Evolutionary conservation across 768 basidiomycete species (phyloP), one percentile per base, ranked within the genome.

Genomic region (Tylopilus sp.): DNA sequence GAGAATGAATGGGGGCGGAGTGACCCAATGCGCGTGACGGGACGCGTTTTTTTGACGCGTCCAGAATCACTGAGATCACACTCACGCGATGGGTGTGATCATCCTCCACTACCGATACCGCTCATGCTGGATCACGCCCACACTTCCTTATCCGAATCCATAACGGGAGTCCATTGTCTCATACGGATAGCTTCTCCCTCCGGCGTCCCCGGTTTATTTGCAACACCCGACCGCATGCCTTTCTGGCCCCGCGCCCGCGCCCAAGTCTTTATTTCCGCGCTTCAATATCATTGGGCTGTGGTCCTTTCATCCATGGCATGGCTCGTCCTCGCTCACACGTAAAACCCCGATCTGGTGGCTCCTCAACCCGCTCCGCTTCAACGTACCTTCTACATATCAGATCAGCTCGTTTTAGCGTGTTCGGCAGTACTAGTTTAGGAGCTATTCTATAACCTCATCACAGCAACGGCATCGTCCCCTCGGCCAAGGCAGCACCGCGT

Each of bases 121-220:
- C 4, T 47, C 37, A 22, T 25, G 17, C 41, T 52, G 25, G n/a
- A 30, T 49, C 59, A 45, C 43, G 40, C 37, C 45, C 57, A 61
- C 50, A 37, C 54, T 58, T 52, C 54, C 50, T 64, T 62, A 56
- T 63, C 51, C 55, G 63, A 49, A 40, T 46, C 36, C 47, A 45
- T 59, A 64, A 53, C 26, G 47, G 56, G 51, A 48, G 53, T 50
- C 52, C 62, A 53, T 64, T 66, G 64, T 60, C 64, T 60, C 61
- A 56, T 63, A 50, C 61, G 43, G 62, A 37, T 53, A 36, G 58
- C 54, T 64, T 54, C 42, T 21, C 52, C 26, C 29, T 60, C 63
- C 64, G 64, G 53, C 44, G 26, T 54, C 45, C 57, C 60, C 65
- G 64, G 59, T 53, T 41, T 52, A 64, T 66, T 64, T 63, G 41